Evolutionary conservation across 768 basidiomycete species (phyloP).

Genomic region (Hebeloma cylindrosporum): DNA sequence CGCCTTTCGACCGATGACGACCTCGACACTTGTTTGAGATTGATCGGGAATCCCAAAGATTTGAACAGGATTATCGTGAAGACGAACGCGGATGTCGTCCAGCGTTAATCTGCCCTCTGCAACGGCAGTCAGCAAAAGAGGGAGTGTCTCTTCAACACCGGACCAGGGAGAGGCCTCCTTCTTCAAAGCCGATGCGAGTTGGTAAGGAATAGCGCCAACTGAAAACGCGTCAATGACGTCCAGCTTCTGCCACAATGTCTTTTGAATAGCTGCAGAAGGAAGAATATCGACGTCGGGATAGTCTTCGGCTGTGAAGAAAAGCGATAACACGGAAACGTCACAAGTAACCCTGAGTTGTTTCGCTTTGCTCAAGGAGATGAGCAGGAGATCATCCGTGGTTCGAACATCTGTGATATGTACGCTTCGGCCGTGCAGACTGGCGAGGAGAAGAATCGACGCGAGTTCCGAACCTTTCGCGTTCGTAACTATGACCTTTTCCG

Average conservation of each 20-base stretch:
- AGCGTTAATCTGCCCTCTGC: slow-evolving; percentile 75
- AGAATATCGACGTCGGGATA: slow-evolving; percentile 66
- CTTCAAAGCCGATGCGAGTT: slow-evolving; percentile 62
- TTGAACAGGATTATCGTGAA: slow-evolving; percentile 89
- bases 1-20: slow-evolving; percentile 78
- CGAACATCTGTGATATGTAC: slow-evolving; percentile 92
- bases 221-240: slow-evolving; percentile 89
- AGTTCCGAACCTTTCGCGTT: slow-evolving; percentile 91
- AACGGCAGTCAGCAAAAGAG: slow-evolving; percentile 85
- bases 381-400: slow-evolving; percentile 78
- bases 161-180: slow-evolving; percentile 65
- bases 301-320: slow-evolving; percentile 83
- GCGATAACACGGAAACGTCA: slow-evolving; percentile 87
- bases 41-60: slow-evolving; percentile 93
- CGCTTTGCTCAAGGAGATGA: slow-evolving; percentile 93
- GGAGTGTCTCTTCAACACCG: slow-evolving; percentile 86
- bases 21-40: slow-evolving; percentile 84
- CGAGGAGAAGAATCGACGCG: slow-evolving; percentile 88
- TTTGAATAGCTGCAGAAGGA: slow-evolving; percentile 76
- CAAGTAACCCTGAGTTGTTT: slow-evolving; percentile 94
- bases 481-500: slow-evolving; percentile 90
- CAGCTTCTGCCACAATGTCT: slow-evolving; percentile 82
- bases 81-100: slow-evolving; percentile 75
- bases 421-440: slow-evolving; percentile 86
- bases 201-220: slow-evolving; percentile 81